Evolutionary conservation across 192 early-diverging fungal species (phyloP).

Genomic region (Coemansia sp.): DNA sequence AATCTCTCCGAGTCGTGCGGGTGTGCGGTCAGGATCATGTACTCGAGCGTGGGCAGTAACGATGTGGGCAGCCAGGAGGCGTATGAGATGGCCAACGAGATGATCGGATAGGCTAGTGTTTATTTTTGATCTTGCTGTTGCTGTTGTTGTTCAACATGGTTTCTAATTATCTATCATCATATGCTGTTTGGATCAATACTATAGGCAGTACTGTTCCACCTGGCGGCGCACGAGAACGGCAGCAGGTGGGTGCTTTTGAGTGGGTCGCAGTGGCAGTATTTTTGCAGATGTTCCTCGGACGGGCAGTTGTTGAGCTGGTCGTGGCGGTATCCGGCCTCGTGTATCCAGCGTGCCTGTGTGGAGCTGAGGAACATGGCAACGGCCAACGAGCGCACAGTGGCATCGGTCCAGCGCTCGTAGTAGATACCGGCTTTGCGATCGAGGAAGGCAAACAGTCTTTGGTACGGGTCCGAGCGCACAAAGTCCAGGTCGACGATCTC

Average conservation of each 20-base stretch:
- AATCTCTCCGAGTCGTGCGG: too few relatives aligned
- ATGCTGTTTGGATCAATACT: background rate
- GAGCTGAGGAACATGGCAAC: conserved; percentile 53
- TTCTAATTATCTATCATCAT: too few relatives aligned
- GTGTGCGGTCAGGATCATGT: too few relatives aligned
- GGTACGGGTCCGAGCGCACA: conserved; percentile 55
- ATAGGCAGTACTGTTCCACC: conserved; percentile 5
- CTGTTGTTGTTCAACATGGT: too few relatives aligned
- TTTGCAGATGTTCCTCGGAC: conserved; percentile 17
- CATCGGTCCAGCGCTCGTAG: conserved; percentile 51
- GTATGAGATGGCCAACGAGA: too few relatives aligned
- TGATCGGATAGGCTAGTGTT: too few relatives aligned
- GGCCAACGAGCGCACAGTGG: conserved; percentile 59
- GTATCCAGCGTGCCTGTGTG: conserved; percentile 56
- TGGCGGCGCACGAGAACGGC: conserved; percentile 26
- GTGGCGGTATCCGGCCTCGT: conserved; percentile 61
- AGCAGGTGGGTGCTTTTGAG: conserved; percentile 23
- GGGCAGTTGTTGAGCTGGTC: conserved; percentile 61
- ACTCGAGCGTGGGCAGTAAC: too few relatives aligned
- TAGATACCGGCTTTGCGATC: conserved; percentile 51
- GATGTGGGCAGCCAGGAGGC: too few relatives aligned
- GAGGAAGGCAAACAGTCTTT: conserved; percentile 51
- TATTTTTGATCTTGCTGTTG: too few relatives aligned
- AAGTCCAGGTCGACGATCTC: conserved; percentile 71
- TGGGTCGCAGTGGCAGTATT: conserved; percentile 30